Conservation (phyloP, 352 stramenopile genomes). For the Globisporangium echinulatum region DNA sequence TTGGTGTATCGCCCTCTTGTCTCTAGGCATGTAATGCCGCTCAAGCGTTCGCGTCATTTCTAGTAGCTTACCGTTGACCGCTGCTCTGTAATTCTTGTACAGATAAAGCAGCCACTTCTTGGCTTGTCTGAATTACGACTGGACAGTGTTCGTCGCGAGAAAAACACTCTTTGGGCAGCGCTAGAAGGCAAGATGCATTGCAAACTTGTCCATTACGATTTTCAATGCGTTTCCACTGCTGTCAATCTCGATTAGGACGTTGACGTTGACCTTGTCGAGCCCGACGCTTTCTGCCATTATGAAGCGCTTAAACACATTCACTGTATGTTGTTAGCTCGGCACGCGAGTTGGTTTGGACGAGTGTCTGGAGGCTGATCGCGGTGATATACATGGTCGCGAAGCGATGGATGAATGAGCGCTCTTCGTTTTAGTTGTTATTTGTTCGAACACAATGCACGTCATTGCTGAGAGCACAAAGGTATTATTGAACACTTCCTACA, state of each 20-base stretch:
- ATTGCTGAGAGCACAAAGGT: not conserved
- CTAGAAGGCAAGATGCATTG: not conserved
- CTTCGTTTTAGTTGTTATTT: not conserved
- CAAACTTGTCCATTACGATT: constrained; percentile 1
- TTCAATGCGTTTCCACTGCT: not conserved
- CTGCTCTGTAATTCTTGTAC: no score
- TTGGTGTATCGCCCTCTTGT: constrained; percentile 12
- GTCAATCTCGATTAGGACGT: not conserved
- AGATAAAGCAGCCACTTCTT: no score
- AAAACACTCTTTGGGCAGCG: not conserved
- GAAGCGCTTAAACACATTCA: constrained; percentile 2
- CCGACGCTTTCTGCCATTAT: not conserved
- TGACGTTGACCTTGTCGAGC: not conserved
- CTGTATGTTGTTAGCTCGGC: not conserved
- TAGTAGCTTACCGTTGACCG: not conserved
- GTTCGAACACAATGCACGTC: not conserved
- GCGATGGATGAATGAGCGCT: not conserved
- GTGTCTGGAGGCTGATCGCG: not conserved
- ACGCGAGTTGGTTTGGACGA: not conserved
- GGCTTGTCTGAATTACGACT: no score
- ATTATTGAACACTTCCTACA: not conserved
- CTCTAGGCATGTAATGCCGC: constrained; percentile 14
- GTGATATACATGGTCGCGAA: not conserved
- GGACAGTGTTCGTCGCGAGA: not conserved
- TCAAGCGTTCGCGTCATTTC: not conserved